Conservation (phyloP, 805 yeast species). For the Metschnikowia noctiluminum region DNA sequence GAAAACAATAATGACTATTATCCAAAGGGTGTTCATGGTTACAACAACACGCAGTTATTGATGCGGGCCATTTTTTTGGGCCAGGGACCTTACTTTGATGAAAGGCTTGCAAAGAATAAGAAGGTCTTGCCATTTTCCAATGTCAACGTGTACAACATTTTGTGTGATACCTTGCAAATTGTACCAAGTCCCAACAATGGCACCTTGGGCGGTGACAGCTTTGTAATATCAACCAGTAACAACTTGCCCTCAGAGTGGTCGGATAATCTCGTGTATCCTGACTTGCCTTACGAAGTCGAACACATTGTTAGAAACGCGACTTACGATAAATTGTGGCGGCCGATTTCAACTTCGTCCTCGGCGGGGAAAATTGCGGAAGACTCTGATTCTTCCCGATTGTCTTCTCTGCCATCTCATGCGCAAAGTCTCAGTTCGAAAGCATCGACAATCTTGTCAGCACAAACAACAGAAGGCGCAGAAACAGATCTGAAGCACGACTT, state of each 20-base stretch:
- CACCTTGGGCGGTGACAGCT: slow-evolving; percentile 18
- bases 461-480: not conserved
- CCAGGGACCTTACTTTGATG: slow-evolving; percentile 71
- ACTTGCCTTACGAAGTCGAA: slow-evolving; percentile 44
- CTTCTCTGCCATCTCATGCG: too few relatives aligned
- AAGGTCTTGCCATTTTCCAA: slow-evolving; percentile 65
- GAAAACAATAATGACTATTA: slow-evolving; percentile 45
- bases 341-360: not conserved
- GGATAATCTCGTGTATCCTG: slow-evolving; percentile 48
- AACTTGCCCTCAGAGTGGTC: slow-evolving; percentile 43
- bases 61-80: slow-evolving; percentile 85
- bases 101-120: slow-evolving; percentile 22
- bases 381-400: not conserved
- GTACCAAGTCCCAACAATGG: slow-evolving; percentile 63
- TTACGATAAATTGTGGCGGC: slow-evolving; percentile 44
- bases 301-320: slow-evolving; percentile 48
- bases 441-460: not conserved
- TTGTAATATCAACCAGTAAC: slow-evolving; percentile 24
- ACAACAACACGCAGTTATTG: slow-evolving; percentile 67
- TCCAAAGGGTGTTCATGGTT: slow-evolving; percentile 85
- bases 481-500: not conserved
- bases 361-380: not conserved
- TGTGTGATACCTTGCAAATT: slow-evolving; percentile 60
- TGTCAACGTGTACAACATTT: slow-evolving; percentile 66
- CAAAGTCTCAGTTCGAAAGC: too few relatives aligned